phyloP scores from a whole-genome alignment of 1,284 basidiomycete species.

The Austroboletus niveus region DNA sequence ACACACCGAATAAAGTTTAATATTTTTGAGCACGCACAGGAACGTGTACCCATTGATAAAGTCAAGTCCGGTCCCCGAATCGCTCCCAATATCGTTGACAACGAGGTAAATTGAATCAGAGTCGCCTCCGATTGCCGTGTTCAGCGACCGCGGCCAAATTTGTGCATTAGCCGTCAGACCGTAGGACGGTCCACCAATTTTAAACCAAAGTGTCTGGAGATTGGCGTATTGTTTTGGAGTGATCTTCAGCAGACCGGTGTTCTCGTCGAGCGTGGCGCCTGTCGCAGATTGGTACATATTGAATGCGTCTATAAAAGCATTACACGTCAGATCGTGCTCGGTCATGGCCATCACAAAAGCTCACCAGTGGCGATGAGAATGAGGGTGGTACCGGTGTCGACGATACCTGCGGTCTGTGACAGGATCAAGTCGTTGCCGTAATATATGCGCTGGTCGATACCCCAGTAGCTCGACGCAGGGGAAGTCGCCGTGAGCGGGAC shows the following conservation, averaged over 20 bases:
- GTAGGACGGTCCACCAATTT: conserved; percentile 35
- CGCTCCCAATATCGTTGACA: conserved; percentile 34
- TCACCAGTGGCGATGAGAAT: conserved; percentile 38
- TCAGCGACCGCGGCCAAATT: conserved; percentile 51
- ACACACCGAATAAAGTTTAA: background rate
- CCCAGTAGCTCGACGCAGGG: conserved; percentile 50
- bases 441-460: conserved; percentile 48
- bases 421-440: conserved; percentile 45
- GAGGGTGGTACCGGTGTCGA: conserved; percentile 47
- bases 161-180: conserved; percentile 48
- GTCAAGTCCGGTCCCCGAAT: conserved; percentile 46
- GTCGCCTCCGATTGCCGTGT: conserved; percentile 41
- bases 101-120: conserved; percentile 44
- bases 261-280: conserved; percentile 46
- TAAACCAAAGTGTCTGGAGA: conserved; percentile 8
- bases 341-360: background rate
- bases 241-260: conserved; percentile 44
- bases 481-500: conserved; percentile 48
- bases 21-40: background rate
- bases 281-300: conserved; percentile 47
- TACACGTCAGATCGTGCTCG: background rate
- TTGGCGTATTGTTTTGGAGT: conserved; percentile 29
- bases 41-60: conserved; percentile 15
- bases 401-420: conserved; percentile 28
- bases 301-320: conserved; percentile 44